Base-by-base conservation (phyloP, 305 asterid species). In the Rubia peregrina region DNA sequence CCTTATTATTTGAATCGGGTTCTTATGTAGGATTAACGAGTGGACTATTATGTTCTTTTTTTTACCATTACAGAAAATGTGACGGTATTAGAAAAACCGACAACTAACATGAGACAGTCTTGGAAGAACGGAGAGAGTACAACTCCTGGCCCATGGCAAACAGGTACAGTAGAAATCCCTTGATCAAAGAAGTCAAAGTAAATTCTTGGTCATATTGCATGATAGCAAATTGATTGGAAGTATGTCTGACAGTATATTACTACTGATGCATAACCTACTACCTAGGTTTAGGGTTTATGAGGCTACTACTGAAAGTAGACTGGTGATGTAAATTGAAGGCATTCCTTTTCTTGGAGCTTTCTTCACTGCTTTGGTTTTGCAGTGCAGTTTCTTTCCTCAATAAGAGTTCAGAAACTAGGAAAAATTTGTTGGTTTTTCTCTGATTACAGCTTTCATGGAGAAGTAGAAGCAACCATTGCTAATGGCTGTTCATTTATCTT, bases 371-470 rank as follows among this genome's bases (percentile, higher is more conserved):
- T 75, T 26, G 61, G 59, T 65, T 64, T 65, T 73, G 49, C 65
- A 69, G 41, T 55, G 48, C 73, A 55, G 11, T 65, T 40, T n/a
- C 49, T 70, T 75, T 73, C 69, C 77, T 33, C 61, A 71, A 73
- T 61, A 67, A 41, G 64, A 55, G 63, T 70, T 38, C 44, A 61
- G 19, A 40, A 59, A 59, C 21, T 43, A 44, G 69, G 6, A 0
- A 13, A 43, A 70, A 79, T 78, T 70, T 56, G 73, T 78, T 81
- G 83, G 83, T 73, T 70, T 57, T 44, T 77, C 74, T 76, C 69
- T 71, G 22, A 57, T 40, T 51, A 48, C 67, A 22, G 40, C 63
- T 55, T 74, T 46, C 61, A 51, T 16, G 57, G 17, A 44, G 13
- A 44, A 51, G 63, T 26, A 60, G 55, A 69, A 69, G 65, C 68